Evolutionary conservation across 2,329 filamentous ascomycete genomes (phyloP), one percentile per base, ranked within the genome.

Genomic region (Aspergillus sp.): DNA sequence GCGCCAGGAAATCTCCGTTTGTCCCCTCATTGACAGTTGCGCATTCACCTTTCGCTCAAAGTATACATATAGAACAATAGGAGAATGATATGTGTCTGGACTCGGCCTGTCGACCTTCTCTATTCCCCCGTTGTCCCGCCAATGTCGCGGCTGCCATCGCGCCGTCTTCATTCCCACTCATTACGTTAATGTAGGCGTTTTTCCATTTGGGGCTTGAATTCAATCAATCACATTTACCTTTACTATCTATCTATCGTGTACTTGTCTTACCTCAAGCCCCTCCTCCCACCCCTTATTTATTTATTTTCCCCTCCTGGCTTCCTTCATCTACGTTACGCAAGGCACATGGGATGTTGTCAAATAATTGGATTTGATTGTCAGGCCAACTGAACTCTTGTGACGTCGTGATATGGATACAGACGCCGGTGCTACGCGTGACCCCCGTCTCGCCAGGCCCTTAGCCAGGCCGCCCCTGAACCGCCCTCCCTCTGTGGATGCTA

Each of bases 361-460:
- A 50, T 57, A 32, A 51, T 55, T 15, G 27, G 27, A 30, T 50
- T 55, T 36, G 15, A 23, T 17, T 13, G 41, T 6, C 38, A 59
- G 50, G 41, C 47, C 25, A 50, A 57, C 25, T 38, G 21, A 36
- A 39, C 8, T 21, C 11, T 30, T 30, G 47, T 48, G 21, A 52
- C 21, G 63, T 21, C 15, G 60, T 61, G 63, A 59, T 21, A 67
- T 66, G 64, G 56, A 60, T 47, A 36, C 57, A 48, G 55, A 61
- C 23, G 41, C 41, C n/a, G 39, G 57, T 13, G 19, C 59, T 13
- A 62, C 67, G 32, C 68, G 69, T 39, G 65, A 68, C 54, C 65
- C 69, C 32, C 68, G 69, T 49, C 62, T 68, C 21, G 44, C 54
- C 10, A 64, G 58, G 44, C 61, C 58, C 36, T 27, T 32, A 44